A percentile compares a stretch with the other conserved stretches of the same genome.
These are phyloP conservation scores for Backusella luteola DNA, from an alignment of 192 early-diverging fungal genomes.

Conservation along the genomic window DNA sequence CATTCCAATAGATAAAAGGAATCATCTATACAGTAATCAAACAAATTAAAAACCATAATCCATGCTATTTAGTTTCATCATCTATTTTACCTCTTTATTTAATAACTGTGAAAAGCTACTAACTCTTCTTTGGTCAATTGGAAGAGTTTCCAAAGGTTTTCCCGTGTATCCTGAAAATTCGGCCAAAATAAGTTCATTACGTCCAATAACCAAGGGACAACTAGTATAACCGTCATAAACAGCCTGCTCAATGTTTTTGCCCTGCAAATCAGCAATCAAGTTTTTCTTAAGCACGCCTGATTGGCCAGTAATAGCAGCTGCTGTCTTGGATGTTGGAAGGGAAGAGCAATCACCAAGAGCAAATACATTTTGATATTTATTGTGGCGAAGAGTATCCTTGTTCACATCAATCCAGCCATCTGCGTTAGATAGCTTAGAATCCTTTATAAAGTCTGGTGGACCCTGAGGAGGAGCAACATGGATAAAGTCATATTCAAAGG, in stretches of 20 bases:
- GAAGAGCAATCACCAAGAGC: constrained; percentile 80
- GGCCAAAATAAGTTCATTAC: constrained; percentile 78
- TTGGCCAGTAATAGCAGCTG: constrained; percentile 81
- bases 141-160: constrained; percentile 77
- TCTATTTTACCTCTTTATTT: constrained; percentile 63
- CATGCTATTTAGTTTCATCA: not conserved
- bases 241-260: constrained; percentile 44
- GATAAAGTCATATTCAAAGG: constrained; percentile 75
- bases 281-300: constrained; percentile 73
- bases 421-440: constrained; percentile 64
- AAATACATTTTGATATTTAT: constrained; percentile 74
- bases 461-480: constrained; percentile 85
- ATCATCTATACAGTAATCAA: constrained; percentile 46
- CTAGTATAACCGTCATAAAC: constrained; percentile 84
- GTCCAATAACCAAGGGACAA: constrained; percentile 80
- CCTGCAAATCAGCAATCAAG: constrained; percentile 59
- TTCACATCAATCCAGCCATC: constrained; percentile 83
- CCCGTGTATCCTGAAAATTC: constrained; percentile 82
- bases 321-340: constrained; percentile 87
- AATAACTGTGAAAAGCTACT: constrained; percentile 63
- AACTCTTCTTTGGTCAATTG: constrained; percentile 77
- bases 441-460: constrained; percentile 72
- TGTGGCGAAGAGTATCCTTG: constrained; percentile 78
- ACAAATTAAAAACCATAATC: not conserved
- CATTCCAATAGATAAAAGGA: constrained; percentile 82